Conservation (phyloP, 495 filamentous ascomycete genomes). For the Daldinia vernicosa region DNA sequence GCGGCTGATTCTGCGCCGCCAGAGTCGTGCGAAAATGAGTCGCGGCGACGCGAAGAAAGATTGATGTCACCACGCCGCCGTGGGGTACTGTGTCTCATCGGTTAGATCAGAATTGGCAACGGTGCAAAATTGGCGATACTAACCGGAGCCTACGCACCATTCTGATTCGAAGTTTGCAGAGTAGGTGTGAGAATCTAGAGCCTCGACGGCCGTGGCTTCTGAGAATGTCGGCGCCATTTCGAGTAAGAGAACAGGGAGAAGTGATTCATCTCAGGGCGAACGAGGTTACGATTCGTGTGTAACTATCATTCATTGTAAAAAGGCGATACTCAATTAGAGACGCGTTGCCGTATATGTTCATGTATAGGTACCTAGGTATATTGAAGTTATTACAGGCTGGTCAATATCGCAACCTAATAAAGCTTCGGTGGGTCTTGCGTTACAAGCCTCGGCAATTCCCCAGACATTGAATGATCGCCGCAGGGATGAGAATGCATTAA, state of each 20-base stretch:
- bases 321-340: background rate
- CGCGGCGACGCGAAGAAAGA: constrained; percentile 66
- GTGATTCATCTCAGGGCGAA: background rate
- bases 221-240: constrained; percentile 57
- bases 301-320: background rate
- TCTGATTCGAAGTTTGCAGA: constrained; percentile 64
- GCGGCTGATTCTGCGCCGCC: constrained; percentile 66
- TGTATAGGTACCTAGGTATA: no score
- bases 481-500: background rate
- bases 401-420: background rate
- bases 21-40: constrained; percentile 73
- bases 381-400: background rate
- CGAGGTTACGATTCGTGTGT: background rate
- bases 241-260: background rate
- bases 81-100: constrained; percentile 68
- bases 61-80: constrained; percentile 75
- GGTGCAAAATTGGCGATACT: background rate
- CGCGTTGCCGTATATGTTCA: background rate
- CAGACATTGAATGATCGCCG: background rate
- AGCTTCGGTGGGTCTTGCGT: background rate
- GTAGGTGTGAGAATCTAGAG: constrained; percentile 68
- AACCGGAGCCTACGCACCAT: constrained; percentile 80
- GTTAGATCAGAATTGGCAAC: background rate
- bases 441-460: background rate
- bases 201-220: constrained; percentile 65